Base-by-base conservation (phyloP, 2,329 filamentous ascomycete species). In the Leptographium radiaticola region DNA sequence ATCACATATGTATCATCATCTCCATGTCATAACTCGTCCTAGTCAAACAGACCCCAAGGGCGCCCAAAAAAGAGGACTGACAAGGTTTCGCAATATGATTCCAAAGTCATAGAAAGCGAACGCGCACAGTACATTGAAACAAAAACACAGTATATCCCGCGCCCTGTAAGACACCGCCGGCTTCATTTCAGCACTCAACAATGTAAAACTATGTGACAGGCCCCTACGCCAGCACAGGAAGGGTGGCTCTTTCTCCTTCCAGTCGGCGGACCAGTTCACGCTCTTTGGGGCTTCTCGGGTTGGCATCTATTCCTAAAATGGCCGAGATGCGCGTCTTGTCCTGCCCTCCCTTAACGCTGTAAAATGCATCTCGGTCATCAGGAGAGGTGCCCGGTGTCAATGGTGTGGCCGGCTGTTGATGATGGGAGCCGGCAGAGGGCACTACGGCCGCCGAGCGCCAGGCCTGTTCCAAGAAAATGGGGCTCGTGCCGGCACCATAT, bases 401-500 rank as follows among this genome's bases (percentile, higher is more conserved):
- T 49, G 77, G 78, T 31, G 71, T 74, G 47, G 63, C 64, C 48
- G 62, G 65, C 56, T 55, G 62, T 57, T 64, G 55, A 66, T 53
- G 49, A 33, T 51, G 51, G 13, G 38, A 53, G 53, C 58, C 18
- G 60, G 57, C 55, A 46, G 34, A 49, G 60, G 57, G 49, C 57
- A 34, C 50, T 52, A 36, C 56, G 33, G 66, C 62, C 42, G 71
- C 74, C 11, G 71, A 70, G 64, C 73, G 76, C 81, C 84, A 89
- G n/a, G 83, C 80, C 64, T 84, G 81, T 68, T 88, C 85, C 20
- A 89, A 73, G 38, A 80, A 72, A 15, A 75, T 72, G 1, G 84
- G 79, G 49, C 79, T 82, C 2, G 75, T 74, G 38, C 80, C 77
- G 15, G 71, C 67, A 52, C 85, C 85, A 62, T 90, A 90, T 62